These are phyloP conservation scores for Gossypium arboreum DNA, from an alignment of 345 rosid species.

Conservation along the genomic window DNA sequence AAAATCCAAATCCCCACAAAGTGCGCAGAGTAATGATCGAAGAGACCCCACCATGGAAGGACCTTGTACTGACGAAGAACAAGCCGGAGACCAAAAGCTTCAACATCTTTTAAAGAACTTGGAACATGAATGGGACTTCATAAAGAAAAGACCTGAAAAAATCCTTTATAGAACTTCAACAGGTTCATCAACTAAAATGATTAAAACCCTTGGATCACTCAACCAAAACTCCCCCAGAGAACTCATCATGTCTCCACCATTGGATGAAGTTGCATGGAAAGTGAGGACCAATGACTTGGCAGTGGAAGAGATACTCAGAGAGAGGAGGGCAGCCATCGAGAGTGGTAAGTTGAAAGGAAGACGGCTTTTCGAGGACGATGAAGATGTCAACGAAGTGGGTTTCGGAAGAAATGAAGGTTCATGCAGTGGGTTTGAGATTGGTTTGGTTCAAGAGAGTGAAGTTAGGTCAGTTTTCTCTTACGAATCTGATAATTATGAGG, in stretches of 20 bases:
- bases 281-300: conserved; percentile 38
- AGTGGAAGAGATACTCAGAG: conserved; percentile 28
- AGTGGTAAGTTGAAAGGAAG: conserved; percentile 41
- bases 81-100: conserved; percentile 21
- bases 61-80: conserved; percentile 12
- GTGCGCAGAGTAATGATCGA: neutral
- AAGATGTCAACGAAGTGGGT: conserved; percentile 14
- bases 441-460: conserved; percentile 21
- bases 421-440: neutral
- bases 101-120: conserved; percentile 23
- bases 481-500: conserved; percentile 16
- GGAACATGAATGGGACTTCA: conserved; percentile 40
- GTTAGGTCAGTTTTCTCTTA: conserved; percentile 25
- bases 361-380: conserved; percentile 27
- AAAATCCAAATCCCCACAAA: conserved; percentile 6
- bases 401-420: conserved; percentile 18
- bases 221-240: conserved; percentile 42
- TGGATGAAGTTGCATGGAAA: conserved; percentile 30
- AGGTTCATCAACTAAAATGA: conserved; percentile 25
- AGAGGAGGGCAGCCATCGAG: conserved; percentile 42
- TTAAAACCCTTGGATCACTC: conserved; percentile 23
- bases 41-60: conserved; percentile 33
- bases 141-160: conserved; percentile 28
- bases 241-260: conserved; percentile 19
- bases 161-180: conserved; percentile 22